These are phyloP conservation scores for Penicillium alfredii DNA, from an alignment of 495 filamentous ascomycete species.

Conservation along the genomic window DNA sequence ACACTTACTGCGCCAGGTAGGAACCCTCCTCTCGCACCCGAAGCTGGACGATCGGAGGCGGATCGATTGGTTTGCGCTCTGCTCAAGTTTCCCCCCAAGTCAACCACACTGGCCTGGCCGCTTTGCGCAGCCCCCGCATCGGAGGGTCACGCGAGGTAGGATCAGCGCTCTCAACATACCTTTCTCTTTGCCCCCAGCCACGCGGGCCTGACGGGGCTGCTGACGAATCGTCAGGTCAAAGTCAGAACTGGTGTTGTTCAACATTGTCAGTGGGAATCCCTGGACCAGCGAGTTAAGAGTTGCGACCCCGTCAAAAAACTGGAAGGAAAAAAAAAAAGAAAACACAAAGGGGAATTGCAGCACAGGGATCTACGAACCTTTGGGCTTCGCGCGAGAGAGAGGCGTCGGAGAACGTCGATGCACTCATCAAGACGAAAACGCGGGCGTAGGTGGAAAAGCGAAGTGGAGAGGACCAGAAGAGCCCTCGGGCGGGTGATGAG, in stretches of 20 bases:
- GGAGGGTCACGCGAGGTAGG: slow-evolving; percentile 1
- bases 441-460: slow-evolving; percentile 1
- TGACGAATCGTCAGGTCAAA: slow-evolving; percentile 62
- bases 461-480: slow-evolving; percentile 4
- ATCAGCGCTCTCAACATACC: slow-evolving; percentile 42
- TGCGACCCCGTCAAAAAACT: slow-evolving; percentile 16
- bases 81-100: slow-evolving; percentile 11
- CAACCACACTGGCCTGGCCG: slow-evolving; percentile 3
- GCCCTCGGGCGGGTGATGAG: background rate
- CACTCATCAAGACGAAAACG: slow-evolving; percentile 42
- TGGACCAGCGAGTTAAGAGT: slow-evolving; percentile 29
- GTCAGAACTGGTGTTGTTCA: slow-evolving; percentile 44
- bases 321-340: slow-evolving; percentile 1
- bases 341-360: background rate
- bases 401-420: slow-evolving; percentile 41
- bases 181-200: slow-evolving; percentile 70
- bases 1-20: slow-evolving; percentile 67
- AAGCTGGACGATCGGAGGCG: slow-evolving; percentile 87
- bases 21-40: slow-evolving; percentile 56
- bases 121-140: too few species aligned
- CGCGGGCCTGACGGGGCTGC: slow-evolving; percentile 59
- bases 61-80: slow-evolving; percentile 95
- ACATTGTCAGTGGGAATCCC: slow-evolving; percentile 38
- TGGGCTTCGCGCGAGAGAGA: slow-evolving; percentile 42
- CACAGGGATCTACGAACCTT: slow-evolving; percentile 22